Conservation (phyloP, 2,329 filamentous ascomycete species). For the Verticillium nonalfalfae region DNA sequence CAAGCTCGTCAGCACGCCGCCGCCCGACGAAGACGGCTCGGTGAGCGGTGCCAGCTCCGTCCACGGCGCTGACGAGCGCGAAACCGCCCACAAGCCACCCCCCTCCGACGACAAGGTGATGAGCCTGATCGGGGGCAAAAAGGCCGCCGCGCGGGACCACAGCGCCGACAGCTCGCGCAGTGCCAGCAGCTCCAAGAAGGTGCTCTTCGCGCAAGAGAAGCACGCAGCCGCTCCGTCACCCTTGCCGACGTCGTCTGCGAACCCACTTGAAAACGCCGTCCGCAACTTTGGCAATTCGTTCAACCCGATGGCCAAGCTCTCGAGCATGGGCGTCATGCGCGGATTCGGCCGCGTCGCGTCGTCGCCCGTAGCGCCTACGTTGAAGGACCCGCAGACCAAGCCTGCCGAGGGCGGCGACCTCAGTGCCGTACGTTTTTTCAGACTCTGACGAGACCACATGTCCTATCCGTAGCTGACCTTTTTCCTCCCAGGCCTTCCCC, state of each 20-base stretch:
- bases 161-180: constrained; percentile 70
- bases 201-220: constrained; percentile 41
- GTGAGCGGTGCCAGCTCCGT: constrained; percentile 51
- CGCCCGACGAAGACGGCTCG: constrained; percentile 54
- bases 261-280: constrained; percentile 63
- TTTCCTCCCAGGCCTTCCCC: constrained; percentile 45
- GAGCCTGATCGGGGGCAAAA: constrained; percentile 64
- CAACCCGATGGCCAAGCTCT: constrained; percentile 76
- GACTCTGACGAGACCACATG: neutral
- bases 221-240: constrained; percentile 25
- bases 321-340: constrained; percentile 66
- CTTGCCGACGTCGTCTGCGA: constrained; percentile 5
- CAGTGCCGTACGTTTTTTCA: constrained; percentile 40
- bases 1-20: constrained; percentile 73
- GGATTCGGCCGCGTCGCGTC: constrained; percentile 60
- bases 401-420: constrained; percentile 48
- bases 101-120: constrained; percentile 58
- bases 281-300: constrained; percentile 73
- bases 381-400: constrained; percentile 25
- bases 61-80: constrained; percentile 32
- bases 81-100: constrained; percentile 19
- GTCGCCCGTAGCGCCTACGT: constrained; percentile 26
- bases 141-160: constrained; percentile 52
- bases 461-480: neutral
- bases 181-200: constrained; percentile 52